Conservation (phyloP, 2,329 filamentous ascomycete genomes). For the Fusarium sterilihyphosum region DNA sequence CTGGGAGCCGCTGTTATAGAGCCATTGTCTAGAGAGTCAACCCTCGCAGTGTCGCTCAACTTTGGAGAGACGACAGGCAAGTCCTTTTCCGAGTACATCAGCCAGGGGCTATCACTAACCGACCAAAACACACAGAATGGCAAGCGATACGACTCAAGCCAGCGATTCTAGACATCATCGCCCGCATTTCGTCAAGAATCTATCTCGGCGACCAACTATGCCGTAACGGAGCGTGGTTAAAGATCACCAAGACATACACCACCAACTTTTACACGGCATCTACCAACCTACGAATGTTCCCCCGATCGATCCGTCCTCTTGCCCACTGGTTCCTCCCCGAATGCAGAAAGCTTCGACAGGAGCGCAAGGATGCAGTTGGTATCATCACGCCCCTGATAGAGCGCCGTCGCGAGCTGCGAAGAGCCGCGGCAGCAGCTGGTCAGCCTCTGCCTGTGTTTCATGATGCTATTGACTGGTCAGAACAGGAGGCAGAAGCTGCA, state of each 20-base stretch:
- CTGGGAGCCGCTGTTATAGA: not conserved
- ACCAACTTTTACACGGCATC: not conserved
- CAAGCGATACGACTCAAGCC: not conserved
- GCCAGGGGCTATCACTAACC: not conserved
- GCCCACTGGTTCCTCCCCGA: constrained; percentile 5
- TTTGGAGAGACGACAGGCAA: not conserved
- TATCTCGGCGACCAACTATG: not conserved
- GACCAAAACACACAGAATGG: not conserved
- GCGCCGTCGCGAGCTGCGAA: not conserved
- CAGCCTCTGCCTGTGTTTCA: not conserved
- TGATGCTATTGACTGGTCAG: not conserved
- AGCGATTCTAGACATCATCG: not conserved
- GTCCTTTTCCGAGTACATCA: too few relatives aligned
- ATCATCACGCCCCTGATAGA: not conserved
- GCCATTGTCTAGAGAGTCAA: not conserved
- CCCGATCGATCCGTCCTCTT: not conserved
- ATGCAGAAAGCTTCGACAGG: not conserved
- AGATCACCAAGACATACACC: constrained; percentile 2
- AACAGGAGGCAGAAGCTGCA: not conserved
- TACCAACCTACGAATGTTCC: not conserved
- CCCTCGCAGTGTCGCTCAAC: not conserved
- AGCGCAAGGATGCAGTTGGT: not conserved
- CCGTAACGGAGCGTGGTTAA: not conserved
- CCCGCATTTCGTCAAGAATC: not conserved
- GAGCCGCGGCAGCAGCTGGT: not conserved